These are phyloP conservation scores for Hypoxylon fuscum DNA, from an alignment of 495 filamentous ascomycete species.

Conservation along the genomic window DNA sequence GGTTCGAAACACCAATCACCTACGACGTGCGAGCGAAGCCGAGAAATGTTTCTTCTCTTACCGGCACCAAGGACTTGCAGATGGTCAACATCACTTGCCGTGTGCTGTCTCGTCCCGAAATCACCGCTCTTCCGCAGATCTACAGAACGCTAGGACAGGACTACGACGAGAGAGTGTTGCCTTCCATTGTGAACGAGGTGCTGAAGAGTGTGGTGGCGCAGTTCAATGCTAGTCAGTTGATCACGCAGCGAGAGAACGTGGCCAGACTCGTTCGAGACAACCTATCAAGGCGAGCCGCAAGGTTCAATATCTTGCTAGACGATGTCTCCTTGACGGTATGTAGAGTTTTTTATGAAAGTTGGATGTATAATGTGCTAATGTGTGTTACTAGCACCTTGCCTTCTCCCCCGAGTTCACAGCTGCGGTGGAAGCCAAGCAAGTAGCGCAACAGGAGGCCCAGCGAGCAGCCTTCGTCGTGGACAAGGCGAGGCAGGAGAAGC, in stretches of 20 bases:
- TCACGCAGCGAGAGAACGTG: constrained; percentile 98
- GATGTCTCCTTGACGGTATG: constrained; percentile 96
- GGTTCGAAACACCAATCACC: constrained; percentile 95
- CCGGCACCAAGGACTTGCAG: constrained; percentile 98
- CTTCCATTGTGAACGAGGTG: constrained; percentile 98
- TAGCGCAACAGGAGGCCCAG: constrained; percentile 98
- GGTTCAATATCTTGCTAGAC: constrained; percentile 96
- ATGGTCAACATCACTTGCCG: constrained; percentile 99
- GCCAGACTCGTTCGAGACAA: constrained; percentile 91
- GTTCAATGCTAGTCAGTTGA: constrained; percentile 98
- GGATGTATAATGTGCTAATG: constrained; percentile 41
- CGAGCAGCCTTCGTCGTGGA: constrained; percentile 97
- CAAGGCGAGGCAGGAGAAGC: constrained; percentile 99
- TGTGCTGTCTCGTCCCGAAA: constrained; percentile 90
- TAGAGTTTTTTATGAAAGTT: constrained; percentile 3
- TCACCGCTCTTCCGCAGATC: constrained; percentile 91
- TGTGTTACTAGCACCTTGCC: constrained; percentile 78
- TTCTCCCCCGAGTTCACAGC: constrained; percentile 99
- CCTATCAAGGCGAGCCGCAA: constrained; percentile 85
- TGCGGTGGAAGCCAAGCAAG: constrained; percentile 98
- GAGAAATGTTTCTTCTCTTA: constrained; percentile 94
- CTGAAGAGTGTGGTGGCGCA: constrained; percentile 98
- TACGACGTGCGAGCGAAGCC: constrained; percentile 99
- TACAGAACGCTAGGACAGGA: constrained; percentile 95
- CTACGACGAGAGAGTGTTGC: constrained; percentile 96